Evolutionary conservation across 306 rosid species (phyloP), one percentile per base, ranked within the genome.

Genomic region (Trifolium repens): DNA sequence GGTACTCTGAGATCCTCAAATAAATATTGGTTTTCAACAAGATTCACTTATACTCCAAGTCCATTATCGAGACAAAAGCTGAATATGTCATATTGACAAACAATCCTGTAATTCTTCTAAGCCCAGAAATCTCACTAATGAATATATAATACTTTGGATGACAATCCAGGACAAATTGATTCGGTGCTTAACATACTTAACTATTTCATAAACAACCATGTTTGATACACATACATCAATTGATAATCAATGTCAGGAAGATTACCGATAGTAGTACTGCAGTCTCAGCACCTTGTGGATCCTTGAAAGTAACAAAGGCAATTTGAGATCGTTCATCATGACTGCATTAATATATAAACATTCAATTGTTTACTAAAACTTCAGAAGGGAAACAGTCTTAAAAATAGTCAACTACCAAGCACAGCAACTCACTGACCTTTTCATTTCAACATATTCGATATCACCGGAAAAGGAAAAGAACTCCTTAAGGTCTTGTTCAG

Each of bases 391-490:
- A 35, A 32, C 63, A 81, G 8, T n/a, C 39, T 8, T 10, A 69
- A 62, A 44, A 69, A 34, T 47, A 43, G 60, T 43, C 8, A 0
- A 37, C 60, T 40, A 74, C 66, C 3, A 46, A 75, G 13, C 35
- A 55, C 39, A 69, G 77, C 3, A 34, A 50, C 65, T 46, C 30
- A 68, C 87, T 50, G 67, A 91, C 97, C 97, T 87, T 75, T 39
- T 74, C 86, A 91, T 74, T 84, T 94, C 98, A 67, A 94, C 90
- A 86, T 90, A 94, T 69, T 84, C 89, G 12, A 94, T 94, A 64
- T 94, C 99, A 52, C 99, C 99, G 44, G 98, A 94, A 81, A 94
- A 94, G 53, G 93, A 90, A 85, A 94, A 91, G 84, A 94, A 94
- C 85, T 94, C 99, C 85, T 78, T 74, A 71, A 94, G 78, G 84